Conservation (phyloP, 345 rosid species). For the Acer campestre region DNA sequence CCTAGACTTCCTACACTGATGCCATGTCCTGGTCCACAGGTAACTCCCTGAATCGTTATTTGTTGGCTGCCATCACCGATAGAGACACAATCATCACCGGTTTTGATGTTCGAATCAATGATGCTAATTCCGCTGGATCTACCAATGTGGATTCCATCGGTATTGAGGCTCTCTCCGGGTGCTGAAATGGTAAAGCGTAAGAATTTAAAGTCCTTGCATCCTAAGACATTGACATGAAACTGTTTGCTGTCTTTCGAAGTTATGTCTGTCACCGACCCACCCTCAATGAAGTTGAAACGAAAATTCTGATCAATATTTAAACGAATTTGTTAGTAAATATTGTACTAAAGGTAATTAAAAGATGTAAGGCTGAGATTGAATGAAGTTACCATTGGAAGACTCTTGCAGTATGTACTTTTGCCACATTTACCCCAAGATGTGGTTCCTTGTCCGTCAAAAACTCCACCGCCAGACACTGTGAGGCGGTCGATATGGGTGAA, state of each 20-base stretch:
- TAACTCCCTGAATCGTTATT: background rate
- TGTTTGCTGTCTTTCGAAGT: conserved; percentile 46
- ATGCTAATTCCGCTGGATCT: conserved; percentile 36
- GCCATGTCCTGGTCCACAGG: conserved; percentile 62
- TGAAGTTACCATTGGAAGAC: conserved; percentile 46
- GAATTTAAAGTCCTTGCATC: conserved; percentile 45
- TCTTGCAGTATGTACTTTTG: conserved; percentile 19
- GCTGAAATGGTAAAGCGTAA: conserved; percentile 33
- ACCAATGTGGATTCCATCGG: conserved; percentile 71
- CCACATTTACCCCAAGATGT: conserved; percentile 39
- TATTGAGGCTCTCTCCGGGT: conserved; percentile 53
- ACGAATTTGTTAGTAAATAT: too few relatives aligned
- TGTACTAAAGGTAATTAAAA: too few relatives aligned
- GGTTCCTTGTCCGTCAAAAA: conserved; percentile 52
- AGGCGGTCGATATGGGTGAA: conserved; percentile 28
- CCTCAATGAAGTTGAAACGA: conserved; percentile 38
- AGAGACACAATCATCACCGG: conserved; percentile 23
- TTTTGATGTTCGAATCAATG: conserved; percentile 28
- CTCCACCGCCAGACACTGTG: conserved; percentile 35
- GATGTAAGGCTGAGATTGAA: background rate
- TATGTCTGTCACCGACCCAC: conserved; percentile 31
- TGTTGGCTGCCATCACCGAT: background rate
- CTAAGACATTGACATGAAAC: conserved; percentile 52
- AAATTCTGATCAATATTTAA: conserved; percentile 36
- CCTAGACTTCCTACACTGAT: conserved; percentile 66